Evolutionary conservation across 1,139 yeast species (phyloP).

Genomic region (Geotrichum fermentans): DNA sequence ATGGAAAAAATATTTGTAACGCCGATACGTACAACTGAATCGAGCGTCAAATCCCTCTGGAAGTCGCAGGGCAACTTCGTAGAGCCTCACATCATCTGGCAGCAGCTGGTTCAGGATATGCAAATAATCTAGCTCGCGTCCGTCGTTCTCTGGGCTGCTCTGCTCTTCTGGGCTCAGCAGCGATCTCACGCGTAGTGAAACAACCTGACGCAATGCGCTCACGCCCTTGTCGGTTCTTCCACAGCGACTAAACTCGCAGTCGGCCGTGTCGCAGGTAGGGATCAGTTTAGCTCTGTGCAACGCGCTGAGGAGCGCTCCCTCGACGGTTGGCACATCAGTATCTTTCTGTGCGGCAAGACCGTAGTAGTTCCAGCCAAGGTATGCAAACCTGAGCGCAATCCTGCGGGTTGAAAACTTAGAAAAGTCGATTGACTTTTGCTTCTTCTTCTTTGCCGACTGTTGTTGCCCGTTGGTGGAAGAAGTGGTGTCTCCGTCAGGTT

Average conservation of each 20-base stretch:
- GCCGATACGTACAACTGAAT: constrained; percentile 78
- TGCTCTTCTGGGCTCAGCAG: constrained; percentile 56
- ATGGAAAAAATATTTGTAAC: constrained; percentile 74
- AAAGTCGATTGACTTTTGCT: constrained; percentile 59
- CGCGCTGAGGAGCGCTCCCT: constrained; percentile 68
- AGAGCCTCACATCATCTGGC: constrained; percentile 79
- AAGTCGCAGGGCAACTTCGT: constrained; percentile 76
- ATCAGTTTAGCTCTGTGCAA: constrained; percentile 63
- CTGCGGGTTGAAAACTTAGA: constrained; percentile 60
- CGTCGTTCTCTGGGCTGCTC: constrained; percentile 50
- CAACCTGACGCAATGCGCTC: constrained; percentile 93
- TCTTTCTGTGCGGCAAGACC: constrained; percentile 75
- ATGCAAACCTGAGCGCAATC: constrained; percentile 63
- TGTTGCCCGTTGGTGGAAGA: not conserved
- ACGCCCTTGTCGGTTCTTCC: constrained; percentile 97
- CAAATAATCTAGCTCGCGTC: constrained; percentile 68
- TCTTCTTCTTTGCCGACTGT: too few relatives aligned
- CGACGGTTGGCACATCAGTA: constrained; percentile 80
- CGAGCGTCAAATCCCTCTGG: constrained; percentile 85
- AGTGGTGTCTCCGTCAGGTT: not conserved
- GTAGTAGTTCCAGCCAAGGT: constrained; percentile 66
- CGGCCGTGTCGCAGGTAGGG: constrained; percentile 53
- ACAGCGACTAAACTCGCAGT: constrained; percentile 76
- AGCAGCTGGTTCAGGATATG: constrained; percentile 67
- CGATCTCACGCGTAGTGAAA: constrained; percentile 73